Evolutionary conservation across 2,329 filamentous ascomycete genomes (phyloP), one percentile per base, ranked within the genome.

Genomic region (Chrysoporthe cubensis): DNA sequence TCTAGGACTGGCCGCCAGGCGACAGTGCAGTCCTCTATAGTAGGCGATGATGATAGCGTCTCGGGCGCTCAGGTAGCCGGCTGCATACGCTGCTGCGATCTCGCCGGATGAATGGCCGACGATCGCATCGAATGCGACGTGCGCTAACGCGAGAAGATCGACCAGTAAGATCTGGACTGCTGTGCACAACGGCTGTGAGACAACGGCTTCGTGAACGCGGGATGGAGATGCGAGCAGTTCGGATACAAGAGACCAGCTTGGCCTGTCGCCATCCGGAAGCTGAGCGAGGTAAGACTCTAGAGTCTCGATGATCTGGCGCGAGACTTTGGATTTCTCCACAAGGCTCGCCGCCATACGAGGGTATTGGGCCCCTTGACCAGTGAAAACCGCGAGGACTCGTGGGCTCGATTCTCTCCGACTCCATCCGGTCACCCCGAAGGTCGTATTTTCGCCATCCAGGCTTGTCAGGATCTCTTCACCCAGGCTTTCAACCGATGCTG

Each of bases 101-200:
- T 69, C 68, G 5, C 75, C 75, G 1, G 73, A 70, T 21, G 73
- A 72, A 58, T 79, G 73, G 4, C 77, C 69, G 7, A 75, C 67
- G 1, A 78, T 75, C 2, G 69, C 71, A 2, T 57, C 37, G 3
- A 77, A 73, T 4, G 61, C 18, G 8, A 78, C 52, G 3, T 72
- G 72, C 0, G 71, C 71, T 0, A 48, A 46, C 2, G 34, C 54
- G 4, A 82, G 71, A 1, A 80, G 62, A 13, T 80, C 76, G 0
- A 81, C 75, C 0, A 81, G 69, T 5, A 74, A 72, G 1, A 83
- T 72, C 67, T 83, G 81, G 0, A 83, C 42, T 0, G 78, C 79
- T 2, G 80, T 81, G 65, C 78, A 81, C 0, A 79, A 37, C 1
- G 72, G 71, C 62, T 70, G 66, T n/a, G 54, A 62, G 21, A 70